Percentiles rank a stretch among this genome's conserved stretches.
These are phyloP conservation scores for Croton laevigatus DNA, from an alignment of 441 rosid species.

Conservation along the genomic window DNA sequence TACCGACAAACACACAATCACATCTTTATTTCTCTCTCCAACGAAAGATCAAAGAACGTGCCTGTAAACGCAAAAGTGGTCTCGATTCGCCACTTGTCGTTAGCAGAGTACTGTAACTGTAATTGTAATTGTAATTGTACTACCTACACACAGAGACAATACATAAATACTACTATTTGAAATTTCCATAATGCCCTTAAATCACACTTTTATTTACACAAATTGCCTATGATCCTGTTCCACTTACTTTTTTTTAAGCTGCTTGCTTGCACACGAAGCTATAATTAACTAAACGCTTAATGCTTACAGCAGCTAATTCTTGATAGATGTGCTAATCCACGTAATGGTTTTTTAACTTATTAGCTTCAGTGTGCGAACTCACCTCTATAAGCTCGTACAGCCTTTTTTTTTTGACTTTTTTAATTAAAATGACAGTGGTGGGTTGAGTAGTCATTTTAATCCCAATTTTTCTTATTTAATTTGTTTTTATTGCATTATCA, in stretches of 20 bases:
- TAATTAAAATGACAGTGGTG: too few relatives aligned
- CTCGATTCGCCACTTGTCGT: constrained; percentile 25
- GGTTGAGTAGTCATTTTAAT: too few relatives aligned
- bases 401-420: too few relatives aligned
- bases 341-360: background rate
- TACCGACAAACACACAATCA: background rate
- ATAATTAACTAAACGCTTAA: background rate
- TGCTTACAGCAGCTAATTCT: background rate
- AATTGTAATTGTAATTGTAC: constrained; percentile 22
- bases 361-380: too few relatives aligned
- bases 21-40: background rate
- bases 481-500: too few relatives aligned
- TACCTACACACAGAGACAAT: constrained; percentile 13
- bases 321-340: background rate
- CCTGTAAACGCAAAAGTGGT: constrained; percentile 13
- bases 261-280: constrained; percentile 16
- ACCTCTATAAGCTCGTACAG: too few relatives aligned
- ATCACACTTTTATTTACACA: background rate
- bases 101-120: constrained; percentile 12
- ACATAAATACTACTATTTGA: background rate
- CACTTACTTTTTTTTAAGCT: background rate
- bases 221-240: constrained; percentile 20
- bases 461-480: too few relatives aligned
- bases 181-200: background rate
- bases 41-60: background rate